Evolutionary conservation across 1,139 yeast genomes (phyloP).

Genomic region (Protomyces inundatus): DNA sequence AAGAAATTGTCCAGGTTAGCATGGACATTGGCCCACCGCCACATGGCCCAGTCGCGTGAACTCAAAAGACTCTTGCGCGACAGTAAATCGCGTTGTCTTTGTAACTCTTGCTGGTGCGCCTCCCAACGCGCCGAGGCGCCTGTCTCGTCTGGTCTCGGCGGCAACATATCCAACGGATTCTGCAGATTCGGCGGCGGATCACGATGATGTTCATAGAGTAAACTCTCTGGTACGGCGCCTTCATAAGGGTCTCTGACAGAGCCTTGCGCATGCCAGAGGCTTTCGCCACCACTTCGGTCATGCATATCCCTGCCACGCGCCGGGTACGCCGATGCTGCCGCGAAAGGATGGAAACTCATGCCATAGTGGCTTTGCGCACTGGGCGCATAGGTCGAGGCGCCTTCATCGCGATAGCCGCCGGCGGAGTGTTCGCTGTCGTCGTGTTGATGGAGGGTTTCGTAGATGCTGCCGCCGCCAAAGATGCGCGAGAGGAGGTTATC

Average conservation of each 20-base stretch:
- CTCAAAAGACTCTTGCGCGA: background rate
- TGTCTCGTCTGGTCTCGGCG: constrained; percentile 13
- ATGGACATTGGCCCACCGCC: constrained; percentile 95
- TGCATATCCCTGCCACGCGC: background rate
- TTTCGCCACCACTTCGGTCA: background rate
- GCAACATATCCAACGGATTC: background rate
- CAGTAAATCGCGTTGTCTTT: background rate
- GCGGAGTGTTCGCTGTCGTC: constrained; percentile 16
- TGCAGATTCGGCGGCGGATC: background rate
- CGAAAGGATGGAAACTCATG: constrained; percentile 22
- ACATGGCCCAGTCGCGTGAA: constrained; percentile 75
- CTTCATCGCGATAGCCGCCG: constrained; percentile 14
- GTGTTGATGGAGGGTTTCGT: constrained; percentile 10
- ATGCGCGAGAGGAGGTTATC: constrained; percentile 23
- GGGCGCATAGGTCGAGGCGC: constrained; percentile 12
- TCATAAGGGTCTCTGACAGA: background rate
- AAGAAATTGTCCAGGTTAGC: constrained; percentile 74
- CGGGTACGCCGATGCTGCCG: background rate
- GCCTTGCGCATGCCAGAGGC: background rate
- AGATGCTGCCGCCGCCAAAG: constrained; percentile 22
- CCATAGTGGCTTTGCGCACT: constrained; percentile 19
- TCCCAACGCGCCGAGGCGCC: background rate
- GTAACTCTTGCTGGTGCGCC: background rate
- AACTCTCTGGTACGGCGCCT: constrained; percentile 3
- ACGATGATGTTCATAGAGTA: constrained; percentile 1